Evolutionary conservation across 805 yeast species (phyloP).

Genomic region (Candida sithepensis): DNA sequence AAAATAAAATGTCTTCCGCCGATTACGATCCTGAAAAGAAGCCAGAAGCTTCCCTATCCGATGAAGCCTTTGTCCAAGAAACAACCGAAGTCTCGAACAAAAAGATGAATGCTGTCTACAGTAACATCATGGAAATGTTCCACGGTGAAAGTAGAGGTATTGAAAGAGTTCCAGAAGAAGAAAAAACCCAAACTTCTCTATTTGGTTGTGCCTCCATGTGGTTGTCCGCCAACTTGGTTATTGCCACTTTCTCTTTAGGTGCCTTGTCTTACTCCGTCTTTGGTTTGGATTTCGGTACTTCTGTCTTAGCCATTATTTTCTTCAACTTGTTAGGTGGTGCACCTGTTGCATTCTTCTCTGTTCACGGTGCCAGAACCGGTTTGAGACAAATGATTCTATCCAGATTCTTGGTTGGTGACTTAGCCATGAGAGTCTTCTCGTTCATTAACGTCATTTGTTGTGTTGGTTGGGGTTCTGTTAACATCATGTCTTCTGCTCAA

Average conservation of each 20-base stretch:
- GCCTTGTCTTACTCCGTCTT: slow-evolving; percentile 59
- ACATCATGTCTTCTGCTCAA: slow-evolving; percentile 87
- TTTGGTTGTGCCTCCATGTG: slow-evolving; percentile 82
- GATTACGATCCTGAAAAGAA: slow-evolving; percentile 26
- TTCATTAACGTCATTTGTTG: slow-evolving; percentile 77
- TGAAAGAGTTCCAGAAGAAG: slow-evolving; percentile 75
- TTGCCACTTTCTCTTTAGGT: slow-evolving; percentile 80
- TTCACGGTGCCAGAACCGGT: slow-evolving; percentile 81
- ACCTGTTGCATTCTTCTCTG: slow-evolving; percentile 80
- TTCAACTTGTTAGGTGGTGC: slow-evolving; percentile 69
- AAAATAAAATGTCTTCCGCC: slow-evolving; percentile 4
- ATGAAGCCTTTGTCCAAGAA: slow-evolving; percentile 22
- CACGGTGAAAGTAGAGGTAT: slow-evolving; percentile 70
- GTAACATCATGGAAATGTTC: slow-evolving; percentile 26
- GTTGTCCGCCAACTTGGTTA: slow-evolving; percentile 85
- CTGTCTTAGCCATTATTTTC: slow-evolving; percentile 62
- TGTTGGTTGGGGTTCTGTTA: slow-evolving; percentile 95
- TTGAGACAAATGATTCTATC: slow-evolving; percentile 85
- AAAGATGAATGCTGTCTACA: slow-evolving; percentile 15
- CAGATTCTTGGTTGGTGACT: slow-evolving; percentile 72
- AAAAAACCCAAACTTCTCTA: slow-evolving; percentile 63
- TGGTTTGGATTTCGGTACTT: slow-evolving; percentile 70
- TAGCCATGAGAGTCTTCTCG: slow-evolving; percentile 72
- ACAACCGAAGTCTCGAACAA: slow-evolving; percentile 15
- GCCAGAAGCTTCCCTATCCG: slow-evolving; percentile 20